Conservation (phyloP, 2,329 filamentous ascomycete genomes). For the Daldinia sp. region DNA sequence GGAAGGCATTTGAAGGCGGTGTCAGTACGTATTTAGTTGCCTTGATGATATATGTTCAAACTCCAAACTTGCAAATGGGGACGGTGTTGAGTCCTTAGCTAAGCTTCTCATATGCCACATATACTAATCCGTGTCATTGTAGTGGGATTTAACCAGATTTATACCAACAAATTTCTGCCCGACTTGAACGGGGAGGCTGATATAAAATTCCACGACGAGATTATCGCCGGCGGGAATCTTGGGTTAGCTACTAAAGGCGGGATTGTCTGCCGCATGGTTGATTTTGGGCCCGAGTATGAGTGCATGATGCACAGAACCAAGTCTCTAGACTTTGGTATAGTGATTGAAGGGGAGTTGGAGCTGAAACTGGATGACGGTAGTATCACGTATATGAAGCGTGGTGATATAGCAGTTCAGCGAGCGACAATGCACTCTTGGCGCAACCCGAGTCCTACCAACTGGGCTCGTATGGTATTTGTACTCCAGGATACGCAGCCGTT, state of each 20-base stretch:
- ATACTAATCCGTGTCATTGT: background rate
- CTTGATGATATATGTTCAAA: too few relatives aligned
- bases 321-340: slow-evolving; percentile 62
- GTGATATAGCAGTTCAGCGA: slow-evolving; percentile 64
- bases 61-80: background rate
- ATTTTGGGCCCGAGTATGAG: slow-evolving; percentile 55
- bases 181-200: slow-evolving; percentile 53
- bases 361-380: slow-evolving; percentile 62
- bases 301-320: slow-evolving; percentile 62
- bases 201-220: slow-evolving; percentile 48
- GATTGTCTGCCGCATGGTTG: slow-evolving; percentile 55
- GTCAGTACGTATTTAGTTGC: slow-evolving; percentile 30
- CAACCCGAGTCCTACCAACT: slow-evolving; percentile 56
- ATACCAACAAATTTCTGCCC: slow-evolving; percentile 53
- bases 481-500: slow-evolving; percentile 49
- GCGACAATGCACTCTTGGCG: slow-evolving; percentile 64
- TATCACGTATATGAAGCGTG: slow-evolving; percentile 54
- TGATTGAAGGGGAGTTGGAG: slow-evolving; percentile 62
- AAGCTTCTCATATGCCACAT: background rate
- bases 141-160: slow-evolving; percentile 52
- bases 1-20: slow-evolving; percentile 45
- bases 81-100: background rate
- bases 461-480: slow-evolving; percentile 55
- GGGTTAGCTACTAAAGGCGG: slow-evolving; percentile 48
- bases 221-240: slow-evolving; percentile 50